phyloP scores from a whole-genome alignment of 805 yeast genomes.

The Starmerella floris region DNA sequence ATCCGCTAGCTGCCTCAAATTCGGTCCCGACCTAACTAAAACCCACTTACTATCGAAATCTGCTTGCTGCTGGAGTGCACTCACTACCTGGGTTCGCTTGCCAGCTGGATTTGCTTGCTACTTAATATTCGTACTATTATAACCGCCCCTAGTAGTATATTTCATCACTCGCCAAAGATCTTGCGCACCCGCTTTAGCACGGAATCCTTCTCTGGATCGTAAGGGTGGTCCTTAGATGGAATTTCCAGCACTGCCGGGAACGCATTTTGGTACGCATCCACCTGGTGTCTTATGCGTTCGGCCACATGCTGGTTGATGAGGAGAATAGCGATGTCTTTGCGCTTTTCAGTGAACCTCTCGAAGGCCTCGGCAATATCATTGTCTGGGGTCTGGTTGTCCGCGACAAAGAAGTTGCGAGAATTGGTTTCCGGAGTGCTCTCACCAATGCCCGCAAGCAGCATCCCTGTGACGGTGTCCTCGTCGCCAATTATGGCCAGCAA shows the following conservation, averaged over 20 bases:
- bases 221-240: slow-evolving; percentile 97
- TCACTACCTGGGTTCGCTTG: no score
- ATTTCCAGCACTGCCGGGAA: slow-evolving; percentile 95
- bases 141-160: no score
- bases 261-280: slow-evolving; percentile 75
- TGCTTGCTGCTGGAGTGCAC: no score
- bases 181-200: slow-evolving; percentile 88
- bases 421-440: slow-evolving; percentile 50
- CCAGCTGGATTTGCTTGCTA: no score
- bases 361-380: slow-evolving; percentile 68
- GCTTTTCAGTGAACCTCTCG: slow-evolving; percentile 51
- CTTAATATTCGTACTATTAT: no score
- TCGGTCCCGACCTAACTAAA: no score
- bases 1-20: no score
- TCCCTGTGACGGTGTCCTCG: slow-evolving; percentile 94
- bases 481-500: slow-evolving; percentile 92
- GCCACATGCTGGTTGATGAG: slow-evolving; percentile 92
- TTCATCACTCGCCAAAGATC: slow-evolving; percentile 92
- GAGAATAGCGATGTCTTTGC: slow-evolving; percentile 86
- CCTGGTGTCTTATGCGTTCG: slow-evolving; percentile 67
- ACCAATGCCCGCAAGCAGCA: slow-evolving; percentile 89
- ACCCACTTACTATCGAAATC: no score
- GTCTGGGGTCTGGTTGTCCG: slow-evolving; percentile 62
- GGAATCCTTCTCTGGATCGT: slow-evolving; percentile 96
- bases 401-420: slow-evolving; percentile 69